phyloP scores from a whole-genome alignment of 2,329 filamentous ascomycete species.

The Aspergillus floridensis region DNA sequence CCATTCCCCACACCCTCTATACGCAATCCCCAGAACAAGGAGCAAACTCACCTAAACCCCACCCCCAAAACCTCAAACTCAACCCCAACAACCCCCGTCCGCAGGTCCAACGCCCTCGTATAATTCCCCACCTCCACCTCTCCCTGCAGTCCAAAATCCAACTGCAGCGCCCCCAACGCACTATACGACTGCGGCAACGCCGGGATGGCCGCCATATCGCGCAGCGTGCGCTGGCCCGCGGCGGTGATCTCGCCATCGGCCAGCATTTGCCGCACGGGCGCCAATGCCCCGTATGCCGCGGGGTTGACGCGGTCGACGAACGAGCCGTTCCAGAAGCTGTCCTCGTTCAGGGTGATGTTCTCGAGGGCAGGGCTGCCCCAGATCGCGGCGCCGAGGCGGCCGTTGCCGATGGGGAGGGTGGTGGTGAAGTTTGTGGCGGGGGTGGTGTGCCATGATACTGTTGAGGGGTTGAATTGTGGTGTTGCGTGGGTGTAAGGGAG shows the following conservation, averaged over 20 bases:
- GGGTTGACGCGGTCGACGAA: slow-evolving; percentile 16
- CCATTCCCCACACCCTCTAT: too few relatives aligned
- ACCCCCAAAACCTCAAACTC: slow-evolving; percentile 8
- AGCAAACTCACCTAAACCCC: slow-evolving; percentile 1
- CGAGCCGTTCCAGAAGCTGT: slow-evolving; percentile 22
- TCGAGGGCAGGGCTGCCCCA: slow-evolving; percentile 14
- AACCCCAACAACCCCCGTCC: slow-evolving; percentile 4
- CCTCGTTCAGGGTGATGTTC: slow-evolving; percentile 21
- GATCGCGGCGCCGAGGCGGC: slow-evolving; percentile 18
- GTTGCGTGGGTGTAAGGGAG: too few relatives aligned
- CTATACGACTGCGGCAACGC: slow-evolving; percentile 13
- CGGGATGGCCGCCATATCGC: slow-evolving; percentile 8
- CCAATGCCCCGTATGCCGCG: not conserved
- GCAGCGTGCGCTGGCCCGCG: slow-evolving; percentile 1
- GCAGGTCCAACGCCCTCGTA: slow-evolving; percentile 10
- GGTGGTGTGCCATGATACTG: slow-evolving; percentile 12
- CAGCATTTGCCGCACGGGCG: slow-evolving; percentile 2
- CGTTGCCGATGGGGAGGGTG: slow-evolving; percentile 21
- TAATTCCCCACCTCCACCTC: not conserved
- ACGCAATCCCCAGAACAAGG: too few relatives aligned
- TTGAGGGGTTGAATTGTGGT: not conserved
- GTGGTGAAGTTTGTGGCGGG: slow-evolving; percentile 18
- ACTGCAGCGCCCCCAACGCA: slow-evolving; percentile 7
- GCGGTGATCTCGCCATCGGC: slow-evolving; percentile 10
- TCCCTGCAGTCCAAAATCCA: slow-evolving; percentile 10